These are phyloP conservation scores for Rhizoclosmatium sp. DNA, from an alignment of 192 early-diverging fungal species.

Conservation along the genomic window DNA sequence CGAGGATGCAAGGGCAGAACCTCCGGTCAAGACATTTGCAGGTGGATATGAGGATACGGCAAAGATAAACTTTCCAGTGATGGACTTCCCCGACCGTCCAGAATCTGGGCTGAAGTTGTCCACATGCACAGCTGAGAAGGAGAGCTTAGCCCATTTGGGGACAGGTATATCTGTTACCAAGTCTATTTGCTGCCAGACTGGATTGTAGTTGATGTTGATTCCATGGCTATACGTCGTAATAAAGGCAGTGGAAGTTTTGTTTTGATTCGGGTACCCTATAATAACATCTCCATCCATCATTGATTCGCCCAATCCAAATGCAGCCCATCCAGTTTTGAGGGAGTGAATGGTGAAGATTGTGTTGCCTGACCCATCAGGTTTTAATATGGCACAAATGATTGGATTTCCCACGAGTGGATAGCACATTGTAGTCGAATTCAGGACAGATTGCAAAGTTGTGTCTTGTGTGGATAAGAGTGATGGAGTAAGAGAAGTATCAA, in stretches of 20 bases:
- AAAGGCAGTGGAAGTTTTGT: conserved; percentile 1
- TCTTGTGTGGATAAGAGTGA: neutral
- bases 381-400: neutral
- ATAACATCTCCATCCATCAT: conserved; percentile 28
- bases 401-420: conserved; percentile 2
- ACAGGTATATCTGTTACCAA: neutral
- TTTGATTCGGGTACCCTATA: conserved; percentile 1
- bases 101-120: neutral
- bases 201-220: neutral
- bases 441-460: neutral
- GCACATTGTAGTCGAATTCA: neutral
- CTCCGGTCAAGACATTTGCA: neutral
- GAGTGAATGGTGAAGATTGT: conserved; percentile 4
- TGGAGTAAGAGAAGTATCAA: neutral
- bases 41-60: conserved; percentile 8
- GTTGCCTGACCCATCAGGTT: neutral
- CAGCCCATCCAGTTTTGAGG: conserved; percentile 18
- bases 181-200: conserved; percentile 7
- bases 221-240: conserved; percentile 15
- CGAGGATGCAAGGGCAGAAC: too few species aligned
- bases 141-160: conserved; percentile 26
- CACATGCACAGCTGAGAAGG: neutral
- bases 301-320: conserved; percentile 14
- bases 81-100: neutral
- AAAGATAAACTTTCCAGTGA: conserved; percentile 15